Conservation (phyloP, 2,329 filamentous ascomycete genomes). For the Coniochaeta pulveracea region DNA sequence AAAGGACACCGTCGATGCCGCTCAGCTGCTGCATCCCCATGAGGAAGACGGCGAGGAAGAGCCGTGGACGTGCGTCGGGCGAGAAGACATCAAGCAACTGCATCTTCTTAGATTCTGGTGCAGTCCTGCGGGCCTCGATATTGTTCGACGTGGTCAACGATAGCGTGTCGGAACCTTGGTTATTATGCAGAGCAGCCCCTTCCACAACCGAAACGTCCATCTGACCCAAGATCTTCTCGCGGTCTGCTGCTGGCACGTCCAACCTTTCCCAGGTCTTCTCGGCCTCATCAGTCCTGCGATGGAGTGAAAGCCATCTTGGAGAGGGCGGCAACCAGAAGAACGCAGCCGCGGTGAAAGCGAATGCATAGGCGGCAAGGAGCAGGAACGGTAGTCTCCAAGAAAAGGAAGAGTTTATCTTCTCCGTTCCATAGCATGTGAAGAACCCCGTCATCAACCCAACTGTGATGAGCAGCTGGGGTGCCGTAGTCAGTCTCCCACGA, state of each 20-base stretch:
- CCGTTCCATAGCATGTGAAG: constrained; percentile 49
- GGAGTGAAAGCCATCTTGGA: constrained; percentile 42
- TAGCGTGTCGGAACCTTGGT: background rate
- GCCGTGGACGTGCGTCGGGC: constrained; percentile 28
- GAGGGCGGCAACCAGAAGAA: constrained; percentile 32
- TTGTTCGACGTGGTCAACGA: constrained; percentile 5
- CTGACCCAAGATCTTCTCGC: constrained; percentile 24
- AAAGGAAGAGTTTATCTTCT: constrained; percentile 29
- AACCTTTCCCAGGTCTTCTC: constrained; percentile 7
- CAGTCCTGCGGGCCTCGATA: constrained; percentile 2
- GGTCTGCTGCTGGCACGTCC: constrained; percentile 14
- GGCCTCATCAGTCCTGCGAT: constrained; percentile 31
- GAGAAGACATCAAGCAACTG: constrained; percentile 23
- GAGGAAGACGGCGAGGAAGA: constrained; percentile 42
- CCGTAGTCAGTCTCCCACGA: constrained; percentile 38
- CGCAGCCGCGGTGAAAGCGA: constrained; percentile 16
- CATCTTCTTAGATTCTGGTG: constrained; percentile 8
- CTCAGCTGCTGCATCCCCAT: constrained; percentile 48
- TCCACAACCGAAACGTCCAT: constrained; percentile 13
- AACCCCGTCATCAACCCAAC: constrained; percentile 42
- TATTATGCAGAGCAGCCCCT: constrained; percentile 15
- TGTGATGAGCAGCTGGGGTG: constrained; percentile 41
- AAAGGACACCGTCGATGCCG: constrained; percentile 51
- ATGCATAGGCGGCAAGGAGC: constrained; percentile 22
- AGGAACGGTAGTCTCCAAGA: constrained; percentile 46